These are phyloP conservation scores for Ophiognomonia clavigignenti-juglandacearum DNA, from an alignment of 2,329 filamentous ascomycete genomes.

Conservation along the genomic window DNA sequence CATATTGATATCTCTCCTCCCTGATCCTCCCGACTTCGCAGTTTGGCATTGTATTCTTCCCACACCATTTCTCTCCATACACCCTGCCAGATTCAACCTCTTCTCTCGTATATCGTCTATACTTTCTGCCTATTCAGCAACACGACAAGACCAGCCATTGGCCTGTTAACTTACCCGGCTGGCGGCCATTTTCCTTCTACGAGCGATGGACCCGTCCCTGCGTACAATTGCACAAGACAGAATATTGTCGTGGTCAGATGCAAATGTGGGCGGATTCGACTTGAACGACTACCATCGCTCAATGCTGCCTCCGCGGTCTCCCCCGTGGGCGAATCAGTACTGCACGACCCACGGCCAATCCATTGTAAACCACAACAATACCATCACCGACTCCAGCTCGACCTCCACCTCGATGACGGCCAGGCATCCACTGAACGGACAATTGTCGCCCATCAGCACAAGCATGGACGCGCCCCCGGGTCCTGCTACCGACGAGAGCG, in stretches of 20 bases:
- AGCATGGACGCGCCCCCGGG: slow-evolving; percentile 35
- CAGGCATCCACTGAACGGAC: slow-evolving; percentile 34
- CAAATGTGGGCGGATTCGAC: slow-evolving; percentile 33
- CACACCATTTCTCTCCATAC: not conserved
- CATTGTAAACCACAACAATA: slow-evolving; percentile 1
- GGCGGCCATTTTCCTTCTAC: slow-evolving; percentile 20
- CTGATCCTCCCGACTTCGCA: not conserved
- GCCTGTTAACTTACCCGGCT: not conserved
- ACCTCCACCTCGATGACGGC: slow-evolving; percentile 25
- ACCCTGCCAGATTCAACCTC: too few species aligned
- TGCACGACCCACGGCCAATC: slow-evolving; percentile 19
- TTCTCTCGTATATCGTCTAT: not conserved
- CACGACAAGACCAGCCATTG: not conserved
- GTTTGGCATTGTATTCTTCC: not conserved
- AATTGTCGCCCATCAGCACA: slow-evolving; percentile 50
- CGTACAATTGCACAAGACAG: slow-evolving; percentile 36
- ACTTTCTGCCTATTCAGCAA: not conserved
- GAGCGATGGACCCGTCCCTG: slow-evolving; percentile 43
- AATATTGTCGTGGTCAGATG: slow-evolving; percentile 41
- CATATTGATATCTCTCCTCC: not conserved
- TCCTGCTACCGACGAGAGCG: slow-evolving; percentile 18
- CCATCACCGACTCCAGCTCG: slow-evolving; percentile 1
- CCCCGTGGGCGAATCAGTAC: slow-evolving; percentile 29
- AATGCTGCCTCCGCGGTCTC: slow-evolving; percentile 28
- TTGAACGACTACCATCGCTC: slow-evolving; percentile 37